Percentiles rank a stretch among this genome's conserved stretches.
Conservation (phyloP, 371 early-diverging fungal genomes). For the Mycotypha africana region DNA sequence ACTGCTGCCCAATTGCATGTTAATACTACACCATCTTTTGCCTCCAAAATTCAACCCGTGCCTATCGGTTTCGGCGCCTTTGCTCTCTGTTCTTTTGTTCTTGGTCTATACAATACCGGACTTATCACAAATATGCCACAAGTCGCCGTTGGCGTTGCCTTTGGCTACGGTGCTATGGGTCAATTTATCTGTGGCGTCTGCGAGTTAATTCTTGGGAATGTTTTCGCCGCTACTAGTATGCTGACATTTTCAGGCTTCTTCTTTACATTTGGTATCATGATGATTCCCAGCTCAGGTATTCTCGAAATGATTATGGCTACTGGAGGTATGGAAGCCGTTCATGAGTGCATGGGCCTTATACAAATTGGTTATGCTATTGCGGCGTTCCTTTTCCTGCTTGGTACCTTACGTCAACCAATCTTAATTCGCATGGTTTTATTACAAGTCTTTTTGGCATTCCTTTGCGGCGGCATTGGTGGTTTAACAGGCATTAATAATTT, state of each 20-base stretch:
- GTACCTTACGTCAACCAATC: slow-evolving; percentile 30
- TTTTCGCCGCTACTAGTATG: slow-evolving; percentile 34
- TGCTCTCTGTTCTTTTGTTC: slow-evolving; percentile 26
- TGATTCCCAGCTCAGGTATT: slow-evolving; percentile 29
- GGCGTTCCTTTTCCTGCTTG: slow-evolving; percentile 30
- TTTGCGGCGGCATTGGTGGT: slow-evolving; percentile 27
- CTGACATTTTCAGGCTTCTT: slow-evolving; percentile 35
- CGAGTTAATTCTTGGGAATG: slow-evolving; percentile 27
- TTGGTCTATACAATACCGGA: slow-evolving; percentile 30
- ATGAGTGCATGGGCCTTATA: slow-evolving; percentile 24
- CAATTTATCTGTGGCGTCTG: slow-evolving; percentile 32
- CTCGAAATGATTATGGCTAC: slow-evolving; percentile 11
- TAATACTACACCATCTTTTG: not conserved
- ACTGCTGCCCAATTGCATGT: slow-evolving; percentile 2
- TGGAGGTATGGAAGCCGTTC: slow-evolving; percentile 19
- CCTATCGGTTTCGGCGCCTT: slow-evolving; percentile 38
- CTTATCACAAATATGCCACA: slow-evolving; percentile 24
- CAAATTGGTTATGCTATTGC: slow-evolving; percentile 29
- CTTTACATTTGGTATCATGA: slow-evolving; percentile 35
- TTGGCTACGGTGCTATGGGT: slow-evolving; percentile 33
- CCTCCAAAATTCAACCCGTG: slow-evolving; percentile 19
- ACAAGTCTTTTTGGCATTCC: slow-evolving; percentile 34
- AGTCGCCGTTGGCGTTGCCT: slow-evolving; percentile 28
- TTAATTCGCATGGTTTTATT: slow-evolving; percentile 26
- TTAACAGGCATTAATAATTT: slow-evolving; percentile 11